Evolutionary conservation across 2,329 filamentous ascomycete species (phyloP).

Genomic region (Claviceps capensis): DNA sequence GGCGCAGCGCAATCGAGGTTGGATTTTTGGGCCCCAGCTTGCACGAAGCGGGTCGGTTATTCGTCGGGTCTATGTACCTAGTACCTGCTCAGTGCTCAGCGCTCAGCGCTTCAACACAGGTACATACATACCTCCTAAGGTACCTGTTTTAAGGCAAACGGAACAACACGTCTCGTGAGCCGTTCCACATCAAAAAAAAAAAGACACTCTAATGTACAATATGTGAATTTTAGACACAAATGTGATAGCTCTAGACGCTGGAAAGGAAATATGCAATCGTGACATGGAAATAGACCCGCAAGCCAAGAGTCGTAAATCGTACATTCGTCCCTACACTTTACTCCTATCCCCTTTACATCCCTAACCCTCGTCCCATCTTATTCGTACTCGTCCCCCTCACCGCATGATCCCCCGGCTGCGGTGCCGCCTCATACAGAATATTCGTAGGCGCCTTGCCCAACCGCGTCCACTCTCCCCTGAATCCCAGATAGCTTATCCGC

Average conservation of each 20-base stretch:
- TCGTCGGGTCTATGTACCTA: neutral
- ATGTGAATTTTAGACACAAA: no score
- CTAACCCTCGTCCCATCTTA: constrained; percentile 41
- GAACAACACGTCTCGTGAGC: no score
- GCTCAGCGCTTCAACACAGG: no score
- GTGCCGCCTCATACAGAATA: constrained; percentile 86
- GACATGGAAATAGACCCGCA: neutral
- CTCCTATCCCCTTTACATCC: constrained; percentile 20
- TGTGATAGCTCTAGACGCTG: neutral
- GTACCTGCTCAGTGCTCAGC: no score
- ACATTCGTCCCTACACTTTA: constrained; percentile 6
- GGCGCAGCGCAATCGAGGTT: no score
- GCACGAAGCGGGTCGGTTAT: constrained; percentile 6
- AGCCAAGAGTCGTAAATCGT: neutral
- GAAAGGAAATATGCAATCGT: neutral
- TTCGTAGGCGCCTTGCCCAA: constrained; percentile 58
- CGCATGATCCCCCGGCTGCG: constrained; percentile 80
- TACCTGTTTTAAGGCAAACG: no score
- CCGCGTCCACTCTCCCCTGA: constrained; percentile 89
- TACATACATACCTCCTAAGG: no score
- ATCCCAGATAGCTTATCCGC: constrained; percentile 69
- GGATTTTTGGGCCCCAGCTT: no score
- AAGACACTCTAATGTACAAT: no score
- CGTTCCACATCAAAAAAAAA: no score
- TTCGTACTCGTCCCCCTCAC: constrained; percentile 43